Percentiles rank a stretch among this genome's conserved stretches.
Evolutionary conservation across 2,329 filamentous ascomycete genomes (phyloP).

Genomic region (Xylaria sp.): DNA sequence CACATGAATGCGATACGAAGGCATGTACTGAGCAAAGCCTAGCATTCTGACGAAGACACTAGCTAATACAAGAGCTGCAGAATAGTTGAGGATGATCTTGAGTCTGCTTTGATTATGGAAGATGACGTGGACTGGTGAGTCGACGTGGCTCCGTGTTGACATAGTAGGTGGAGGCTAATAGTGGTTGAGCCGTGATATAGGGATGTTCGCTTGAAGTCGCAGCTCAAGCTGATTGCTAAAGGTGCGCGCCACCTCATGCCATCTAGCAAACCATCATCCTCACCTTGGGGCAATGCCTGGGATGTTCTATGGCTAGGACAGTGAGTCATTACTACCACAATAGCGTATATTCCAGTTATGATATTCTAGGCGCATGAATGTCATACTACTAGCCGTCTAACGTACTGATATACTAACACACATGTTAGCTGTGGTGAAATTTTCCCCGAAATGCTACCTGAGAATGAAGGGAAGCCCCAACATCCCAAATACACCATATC

Average conservation of each 20-base stretch:
- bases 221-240: conserved; percentile 46
- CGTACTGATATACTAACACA: not conserved
- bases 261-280: conserved; percentile 31
- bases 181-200: not conserved
- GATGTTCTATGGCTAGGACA: conserved; percentile 47
- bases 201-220: conserved; percentile 50
- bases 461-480: conserved; percentile 42
- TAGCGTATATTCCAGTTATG: not conserved
- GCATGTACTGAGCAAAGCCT: conserved; percentile 16
- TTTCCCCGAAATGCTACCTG: conserved; percentile 42
- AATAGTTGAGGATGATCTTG: conserved; percentile 50
- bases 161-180: not conserved
- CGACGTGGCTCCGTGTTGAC: not conserved
- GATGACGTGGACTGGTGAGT: conserved; percentile 46
- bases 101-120: conserved; percentile 52
- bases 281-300: conserved; percentile 45
- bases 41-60: not conserved
- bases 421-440: conserved; percentile 41
- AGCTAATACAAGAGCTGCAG: conserved; percentile 24
- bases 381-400: not conserved
- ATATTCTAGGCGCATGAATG: not conserved
- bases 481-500: conserved; percentile 43
- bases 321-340: not conserved
- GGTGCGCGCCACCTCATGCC: conserved; percentile 48
- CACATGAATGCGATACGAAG: conserved; percentile 53